Evolutionary conservation across 73 alveolate species (phyloP), one percentile per base, ranked within the genome.

Genomic region (Breviolum minutum): DNA sequence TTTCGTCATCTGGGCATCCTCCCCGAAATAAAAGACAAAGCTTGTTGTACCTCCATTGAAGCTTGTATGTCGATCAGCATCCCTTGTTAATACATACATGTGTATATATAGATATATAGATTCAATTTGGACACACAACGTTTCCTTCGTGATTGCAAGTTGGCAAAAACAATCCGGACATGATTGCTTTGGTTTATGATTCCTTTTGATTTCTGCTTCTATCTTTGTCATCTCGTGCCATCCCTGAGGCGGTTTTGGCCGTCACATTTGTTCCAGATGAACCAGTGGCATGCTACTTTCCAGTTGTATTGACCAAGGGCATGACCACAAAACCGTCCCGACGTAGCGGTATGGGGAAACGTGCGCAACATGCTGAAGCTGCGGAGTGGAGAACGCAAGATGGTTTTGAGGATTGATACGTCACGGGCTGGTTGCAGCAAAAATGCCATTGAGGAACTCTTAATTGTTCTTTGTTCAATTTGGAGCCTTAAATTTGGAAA

Each of bases 181-280:
- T n/a, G 7, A 10, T 77, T 12, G 24, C 27, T 27, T 26, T 27
- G 10, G 1, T n/a, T 77, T 12, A 77, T 60, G 62, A 10, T n/a
- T 19, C 83, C 54, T 26, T 26, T 26, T 73, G 54, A 19, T 40
- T 73, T 24, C 40, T 22, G 0, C 54, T 73, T 12, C 82, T 73
- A 26, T 54, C 82, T 73, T 71, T 13, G 27, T 11, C 63, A 20
- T n/a, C 86, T 20, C 30, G 62, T 13, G 7, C 9, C 61, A 26
- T 26, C 22, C n/a, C 86, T n/a, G 26, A 77, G 86, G 86, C 27
- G 10, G 86, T 77, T 29, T 12, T 77, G 63, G 86, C 86, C 86
- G 27, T 77, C 63, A 77, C 86, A 19, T 77, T 77, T 63, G 0
- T 29, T n/a, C 63, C 63, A 26, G 86, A 77, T 63, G 32, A 77